Base-by-base conservation (phyloP, 441 rosid species). In the Adansonia grandidieri region DNA sequence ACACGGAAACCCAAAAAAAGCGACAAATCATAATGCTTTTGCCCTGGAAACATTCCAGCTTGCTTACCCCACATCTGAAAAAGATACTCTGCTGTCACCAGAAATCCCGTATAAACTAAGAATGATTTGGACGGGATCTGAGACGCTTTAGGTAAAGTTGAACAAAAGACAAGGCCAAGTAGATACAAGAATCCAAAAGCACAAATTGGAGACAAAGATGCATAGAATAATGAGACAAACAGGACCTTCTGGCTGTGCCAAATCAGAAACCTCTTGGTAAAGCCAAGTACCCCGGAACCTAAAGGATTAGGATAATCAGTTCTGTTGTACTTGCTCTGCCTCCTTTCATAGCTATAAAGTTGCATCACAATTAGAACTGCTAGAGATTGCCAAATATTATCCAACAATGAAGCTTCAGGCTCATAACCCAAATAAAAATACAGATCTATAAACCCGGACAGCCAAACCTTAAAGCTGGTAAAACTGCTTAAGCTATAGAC, bases 191-290 rank as follows among this genome's bases (percentile, higher is more conserved):
- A 88, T 76, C 98, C 98, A 83, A 95, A 90, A 72, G 93, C 97
- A 81, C 96, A 91, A 58, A 97, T 86, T 67, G 98, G 92, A 66
- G 95, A 89, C 71, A 95, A 82, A 71, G 98, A 90, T 65, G 97
- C 94, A 81, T 92, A 97, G 83, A 95, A 95, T 65, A 95, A 83
- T 80, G 98, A 89, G 69, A 89, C 80, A 60, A 92, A 85, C 80
- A 97, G 83, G 90, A 97, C 85, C 89, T 97, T 97, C 88, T 97
- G 92, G 85, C 98, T 89, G 88, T 97, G 98, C 98, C 95, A 95
- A 85, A 91, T 88, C 53, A 97, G 85, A 78, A 93, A 85, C 77
- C 98, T 88, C 89, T 87, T 90, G 78, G 88, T 65, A 82, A 97
- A 91, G 44, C 98, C 95, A 81, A 87, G 81, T 71, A 84, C 51